Base-by-base conservation (phyloP, 805 yeast genomes). In the Candida rishiriensis region DNA sequence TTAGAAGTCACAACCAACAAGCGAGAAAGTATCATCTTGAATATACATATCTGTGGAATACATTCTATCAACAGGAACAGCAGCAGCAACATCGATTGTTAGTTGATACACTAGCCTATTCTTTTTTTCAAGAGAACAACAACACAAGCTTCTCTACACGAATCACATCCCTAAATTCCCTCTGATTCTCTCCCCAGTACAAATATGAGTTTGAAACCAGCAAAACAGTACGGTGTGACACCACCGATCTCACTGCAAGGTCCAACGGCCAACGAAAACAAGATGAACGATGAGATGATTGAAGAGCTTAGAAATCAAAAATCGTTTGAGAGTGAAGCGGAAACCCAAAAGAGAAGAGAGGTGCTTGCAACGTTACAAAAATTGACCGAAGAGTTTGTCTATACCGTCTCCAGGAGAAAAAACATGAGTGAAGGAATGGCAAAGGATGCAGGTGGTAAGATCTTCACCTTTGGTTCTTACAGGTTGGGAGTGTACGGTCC, bases 401-500 rank as follows among this genome's bases (percentile, higher is more conserved):
- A 79, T 56, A 76, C 68, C 12, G 97, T 89, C 9, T 84, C 95
- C 3, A 74, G 78, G 51, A 78, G 74, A 49, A 89, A 85, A 59
- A 90, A 91, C 59, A 89, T 93, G 97, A 81, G 89, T 31, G 98
- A 93, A 48, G 97, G 97, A 2, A 89, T 93, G 97, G 96, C 98
- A 0, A 76, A 71, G 44, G 99, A 93, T 64, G 95, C 98, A 0
- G 99, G 99, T 33, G 99, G 99, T 32, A 93, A 93, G 63, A 80
- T 93, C n/a, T 93, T 90, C 62, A 89, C 97, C 0, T 93, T 78
- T 68, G 99, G 99, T 1, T 89, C 97, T 1, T 93, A 90, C 59
- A 73, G 97, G 50, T 68, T 93, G 36, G 99, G 99, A 3, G 99
- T 93, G 12, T 88, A 90, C 67, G 98, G 98, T 0, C 98, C 98